Evolutionary conservation across 306 rosid species (phyloP).

Genomic region (Medicago arabica): DNA sequence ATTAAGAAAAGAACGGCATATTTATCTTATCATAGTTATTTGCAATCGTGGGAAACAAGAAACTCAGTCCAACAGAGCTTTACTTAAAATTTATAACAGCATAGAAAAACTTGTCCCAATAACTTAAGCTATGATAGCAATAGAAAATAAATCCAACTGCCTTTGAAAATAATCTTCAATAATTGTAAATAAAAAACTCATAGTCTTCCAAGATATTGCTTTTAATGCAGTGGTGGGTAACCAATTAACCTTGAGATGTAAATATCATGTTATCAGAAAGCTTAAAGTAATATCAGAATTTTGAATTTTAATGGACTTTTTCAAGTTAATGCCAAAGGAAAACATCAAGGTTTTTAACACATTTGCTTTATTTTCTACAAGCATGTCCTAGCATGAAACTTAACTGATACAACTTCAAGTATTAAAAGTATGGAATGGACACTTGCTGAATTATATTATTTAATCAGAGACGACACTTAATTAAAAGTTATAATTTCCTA

Average conservation of each 20-base stretch:
- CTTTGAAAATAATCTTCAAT: constrained; percentile 3
- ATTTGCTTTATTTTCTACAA: constrained; percentile 9
- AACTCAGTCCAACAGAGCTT: constrained; percentile 12
- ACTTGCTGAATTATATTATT: constrained; percentile 6
- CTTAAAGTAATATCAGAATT: constrained; percentile 12
- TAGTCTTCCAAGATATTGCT: constrained; percentile 20
- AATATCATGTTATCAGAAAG: constrained; percentile 13
- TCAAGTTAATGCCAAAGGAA: not conserved
- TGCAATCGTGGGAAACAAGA: not conserved
- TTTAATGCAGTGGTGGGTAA: not conserved
- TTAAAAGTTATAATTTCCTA: constrained; percentile 21
- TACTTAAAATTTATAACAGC: not conserved
- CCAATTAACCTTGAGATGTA: not conserved
- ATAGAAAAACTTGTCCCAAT: constrained; percentile 16
- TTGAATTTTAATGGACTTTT: constrained; percentile 21
- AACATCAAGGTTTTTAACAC: constrained; percentile 22
- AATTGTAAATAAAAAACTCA: not conserved
- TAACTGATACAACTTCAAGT: constrained; percentile 10
- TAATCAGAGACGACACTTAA: constrained; percentile 12
- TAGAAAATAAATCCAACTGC: not conserved
- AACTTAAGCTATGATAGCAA: constrained; percentile 24
- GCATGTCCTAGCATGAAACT: constrained; percentile 14
- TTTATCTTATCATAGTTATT: constrained; percentile 4
- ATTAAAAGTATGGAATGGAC: constrained; percentile 11
- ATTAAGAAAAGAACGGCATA: constrained; percentile 14